Evolutionary conservation across 2,329 filamentous ascomycete genomes (phyloP), one percentile per base, ranked within the genome.

Genomic region (Parastagonospora avenae): DNA sequence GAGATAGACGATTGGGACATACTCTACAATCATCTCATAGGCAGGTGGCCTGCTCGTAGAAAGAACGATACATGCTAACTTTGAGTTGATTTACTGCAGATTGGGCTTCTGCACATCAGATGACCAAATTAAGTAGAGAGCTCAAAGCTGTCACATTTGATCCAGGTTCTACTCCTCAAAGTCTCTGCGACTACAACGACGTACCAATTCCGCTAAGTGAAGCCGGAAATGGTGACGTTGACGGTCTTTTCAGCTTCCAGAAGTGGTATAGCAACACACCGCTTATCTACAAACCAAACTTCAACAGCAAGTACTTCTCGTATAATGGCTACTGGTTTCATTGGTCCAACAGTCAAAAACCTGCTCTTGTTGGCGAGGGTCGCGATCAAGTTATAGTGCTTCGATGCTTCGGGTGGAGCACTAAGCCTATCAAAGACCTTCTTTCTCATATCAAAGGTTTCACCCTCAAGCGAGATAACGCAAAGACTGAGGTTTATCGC

Each of bases 271-370:
- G 77, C 29, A 75, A 74, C 3, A 72, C 76, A 2, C 80, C 80
- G 1, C 78, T 79, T 1, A 68, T 73, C 2, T 82, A 79, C 49
- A 77, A 81, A 48, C 80, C 80, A 1, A 77, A 79, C 50, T 77
- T 76, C 45, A 79, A 78, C 1, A 63, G 63, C 30, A 73, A 80
- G 48, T 67, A 60, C 36, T 78, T 82, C 58, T 77, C 70, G 53
- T 71, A 77, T 48, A 65, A 74, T 2, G 74, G 78, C 4, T 67
- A 72, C 0, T 53, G 63, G 6, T 73, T 80, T 63, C 69, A 74
- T 47, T 74, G 82, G 56, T 58, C 63, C 9, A 68, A 77, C 2
- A 70, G 71, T 7, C 64, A 67, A 24, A 67, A 73, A 32, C 47
- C 73, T 48, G 59, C 50, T n/a, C 63, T 55, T 39, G 62, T 43